Evolutionary conservation across 2,329 filamentous ascomycete species (phyloP).

Genomic region (Rugonectria rugulosa): DNA sequence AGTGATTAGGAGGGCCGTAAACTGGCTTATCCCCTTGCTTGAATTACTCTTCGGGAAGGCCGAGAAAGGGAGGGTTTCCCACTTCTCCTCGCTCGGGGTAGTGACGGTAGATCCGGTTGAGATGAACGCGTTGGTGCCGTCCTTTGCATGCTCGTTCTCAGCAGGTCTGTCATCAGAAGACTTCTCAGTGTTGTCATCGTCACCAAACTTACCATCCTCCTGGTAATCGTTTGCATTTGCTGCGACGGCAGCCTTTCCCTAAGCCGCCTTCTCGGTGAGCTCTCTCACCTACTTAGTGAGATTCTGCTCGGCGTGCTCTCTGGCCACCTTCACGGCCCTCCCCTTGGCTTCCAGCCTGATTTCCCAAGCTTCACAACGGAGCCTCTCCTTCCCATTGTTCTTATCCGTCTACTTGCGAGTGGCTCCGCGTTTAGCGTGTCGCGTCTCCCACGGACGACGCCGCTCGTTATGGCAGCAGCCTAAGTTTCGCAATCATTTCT

Average conservation of each 20-base stretch:
- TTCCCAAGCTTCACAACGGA: conserved; percentile 38
- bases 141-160: conserved; percentile 17
- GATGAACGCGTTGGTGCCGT: conserved; percentile 33
- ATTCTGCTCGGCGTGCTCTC: conserved; percentile 22
- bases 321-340: conserved; percentile 29
- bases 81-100: conserved; percentile 40
- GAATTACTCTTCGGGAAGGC: conserved; percentile 21
- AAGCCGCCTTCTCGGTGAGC: conserved; percentile 9
- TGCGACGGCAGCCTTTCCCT: not conserved
- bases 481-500: conserved; percentile 58
- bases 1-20: conserved; percentile 60
- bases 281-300: conserved; percentile 20
- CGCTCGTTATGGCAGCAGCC: conserved; percentile 54
- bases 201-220: conserved; percentile 16
- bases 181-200: too few relatives aligned
- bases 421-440: conserved; percentile 53
- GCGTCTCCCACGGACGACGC: conserved; percentile 58
- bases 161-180: too few relatives aligned
- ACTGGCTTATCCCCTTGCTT: conserved; percentile 38
- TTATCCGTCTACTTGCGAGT: conserved; percentile 51
- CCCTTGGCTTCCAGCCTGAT: conserved; percentile 42
- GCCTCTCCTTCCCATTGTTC: conserved; percentile 46
- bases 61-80: conserved; percentile 30
- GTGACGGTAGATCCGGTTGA: conserved; percentile 39
- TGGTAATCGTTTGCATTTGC: too few relatives aligned